Evolutionary conservation across 768 basidiomycete genomes (phyloP).

Genomic region (Tricholoma matsutake): DNA sequence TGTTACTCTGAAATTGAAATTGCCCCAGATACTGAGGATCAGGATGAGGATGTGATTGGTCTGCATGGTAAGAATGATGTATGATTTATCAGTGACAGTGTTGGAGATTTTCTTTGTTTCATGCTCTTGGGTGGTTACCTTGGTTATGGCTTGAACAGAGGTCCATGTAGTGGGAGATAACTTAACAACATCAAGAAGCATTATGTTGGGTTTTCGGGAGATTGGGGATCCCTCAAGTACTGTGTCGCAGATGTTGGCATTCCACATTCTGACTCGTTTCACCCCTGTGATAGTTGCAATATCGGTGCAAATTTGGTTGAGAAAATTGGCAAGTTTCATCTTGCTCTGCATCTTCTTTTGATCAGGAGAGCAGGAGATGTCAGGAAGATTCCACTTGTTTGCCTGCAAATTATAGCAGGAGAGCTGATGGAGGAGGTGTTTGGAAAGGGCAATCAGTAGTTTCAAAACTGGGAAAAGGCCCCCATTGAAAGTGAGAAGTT

Average conservation of each 20-base stretch:
- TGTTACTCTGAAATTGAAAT: too few relatives aligned
- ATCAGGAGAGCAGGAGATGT: neutral
- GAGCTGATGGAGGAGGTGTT: too few relatives aligned
- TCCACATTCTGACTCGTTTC: neutral
- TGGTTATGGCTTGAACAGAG: neutral
- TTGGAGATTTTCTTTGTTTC: too few relatives aligned
- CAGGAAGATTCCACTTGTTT: neutral
- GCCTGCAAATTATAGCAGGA: neutral
- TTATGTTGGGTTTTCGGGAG: neutral
- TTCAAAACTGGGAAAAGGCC: neutral
- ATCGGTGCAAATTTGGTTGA: neutral
- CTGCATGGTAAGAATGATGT: too few relatives aligned
- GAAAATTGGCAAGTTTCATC: neutral
- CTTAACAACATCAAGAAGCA: neutral
- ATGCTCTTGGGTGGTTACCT: neutral
- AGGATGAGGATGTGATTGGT: too few relatives aligned
- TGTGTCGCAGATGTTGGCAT: too few relatives aligned
- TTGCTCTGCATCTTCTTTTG: neutral
- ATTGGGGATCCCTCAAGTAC: neutral
- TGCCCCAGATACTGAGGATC: too few relatives aligned
- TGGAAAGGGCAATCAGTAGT: neutral
- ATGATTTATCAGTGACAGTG: too few relatives aligned
- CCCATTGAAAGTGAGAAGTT: too few relatives aligned
- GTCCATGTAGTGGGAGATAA: too few relatives aligned
- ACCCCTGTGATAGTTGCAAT: neutral